Base-by-base conservation (phyloP, 2,329 filamentous ascomycete genomes). In the Talaromyces pinophilus region DNA sequence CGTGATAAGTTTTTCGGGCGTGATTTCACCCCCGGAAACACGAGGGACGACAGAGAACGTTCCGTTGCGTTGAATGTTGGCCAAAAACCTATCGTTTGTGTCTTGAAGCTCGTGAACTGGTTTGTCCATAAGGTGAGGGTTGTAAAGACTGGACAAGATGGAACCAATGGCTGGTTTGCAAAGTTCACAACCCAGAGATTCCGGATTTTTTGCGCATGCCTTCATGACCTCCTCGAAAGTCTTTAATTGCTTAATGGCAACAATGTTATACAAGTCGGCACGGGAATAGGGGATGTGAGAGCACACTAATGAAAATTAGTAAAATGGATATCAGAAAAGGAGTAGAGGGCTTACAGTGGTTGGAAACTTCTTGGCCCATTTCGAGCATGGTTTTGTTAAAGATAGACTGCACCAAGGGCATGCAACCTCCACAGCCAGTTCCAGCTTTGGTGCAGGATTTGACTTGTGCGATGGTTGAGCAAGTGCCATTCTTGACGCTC, bases 391-490 rank as follows among this genome's bases (percentile, higher is more conserved):
- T 90, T 76, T 89, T 90, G 83, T 93, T 95, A 86, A 96, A 96
- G 74, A 97, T 96, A 70, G 88, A 90, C 64, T 92, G 92, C 1
- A 96, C 90, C 5, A 97, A 85, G 5, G 93, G 92, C 86, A 97
- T 88, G 75, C 93, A 97, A 7, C 93, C 93, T 70, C 92, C 93
- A 73, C 93, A 97, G 2, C 93, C 93, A 0, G 92, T 96, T 48
- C 93, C 93, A 19, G 92, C 92, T 77, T 97, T 97, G 17, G 93
- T 97, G 81, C 92, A 96, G 1, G 90, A 87, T 78, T 97, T 97
- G 74, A 97, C 85, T 64, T 94, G 90, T 62, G 88, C 89, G 54
- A 96, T 86, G 30, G 90, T 90, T 75, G 91, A 95, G 83, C 92
- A 96, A 2, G 85, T 88, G 46, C 91, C 92, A 63, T 90, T 87